Conservation (phyloP, 2,329 filamentous ascomycete species). For the Sporothrix euskadiensis region DNA sequence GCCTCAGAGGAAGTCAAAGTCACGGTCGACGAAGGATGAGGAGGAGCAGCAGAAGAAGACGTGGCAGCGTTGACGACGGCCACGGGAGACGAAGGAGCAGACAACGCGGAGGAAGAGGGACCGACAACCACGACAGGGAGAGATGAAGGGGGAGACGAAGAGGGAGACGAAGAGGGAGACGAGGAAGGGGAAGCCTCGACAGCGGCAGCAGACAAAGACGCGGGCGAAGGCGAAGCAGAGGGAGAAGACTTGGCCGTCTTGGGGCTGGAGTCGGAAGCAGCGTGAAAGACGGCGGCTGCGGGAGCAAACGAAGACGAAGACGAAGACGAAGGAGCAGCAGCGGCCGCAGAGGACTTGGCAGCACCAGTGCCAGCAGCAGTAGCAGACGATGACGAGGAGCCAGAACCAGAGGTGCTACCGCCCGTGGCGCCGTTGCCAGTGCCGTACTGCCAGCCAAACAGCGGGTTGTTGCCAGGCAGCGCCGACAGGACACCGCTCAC, state of each 20-base stretch:
- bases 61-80: neutral
- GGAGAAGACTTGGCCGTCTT: neutral
- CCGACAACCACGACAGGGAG: too few relatives aligned
- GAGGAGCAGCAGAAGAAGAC: slow-evolving; percentile 7
- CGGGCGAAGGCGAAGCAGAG: neutral
- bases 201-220: slow-evolving; percentile 11
- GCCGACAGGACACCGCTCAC: slow-evolving; percentile 47
- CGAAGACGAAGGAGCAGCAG: neutral
- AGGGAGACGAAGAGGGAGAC: neutral
- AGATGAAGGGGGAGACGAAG: neutral
- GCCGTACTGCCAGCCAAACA: slow-evolving; percentile 55
- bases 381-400: neutral
- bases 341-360: neutral
- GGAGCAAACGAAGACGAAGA: neutral
- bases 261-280: neutral
- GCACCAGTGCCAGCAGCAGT: neutral
- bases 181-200: neutral
- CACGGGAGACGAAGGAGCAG: neutral
- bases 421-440: slow-evolving; percentile 23
- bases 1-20: too few relatives aligned
- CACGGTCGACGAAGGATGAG: neutral
- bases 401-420: neutral
- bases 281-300: neutral
- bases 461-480: slow-evolving; percentile 58
- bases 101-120: neutral